Evolutionary conservation across 2,329 filamentous ascomycete genomes (phyloP).

Genomic region (Fusarium equiseti): DNA sequence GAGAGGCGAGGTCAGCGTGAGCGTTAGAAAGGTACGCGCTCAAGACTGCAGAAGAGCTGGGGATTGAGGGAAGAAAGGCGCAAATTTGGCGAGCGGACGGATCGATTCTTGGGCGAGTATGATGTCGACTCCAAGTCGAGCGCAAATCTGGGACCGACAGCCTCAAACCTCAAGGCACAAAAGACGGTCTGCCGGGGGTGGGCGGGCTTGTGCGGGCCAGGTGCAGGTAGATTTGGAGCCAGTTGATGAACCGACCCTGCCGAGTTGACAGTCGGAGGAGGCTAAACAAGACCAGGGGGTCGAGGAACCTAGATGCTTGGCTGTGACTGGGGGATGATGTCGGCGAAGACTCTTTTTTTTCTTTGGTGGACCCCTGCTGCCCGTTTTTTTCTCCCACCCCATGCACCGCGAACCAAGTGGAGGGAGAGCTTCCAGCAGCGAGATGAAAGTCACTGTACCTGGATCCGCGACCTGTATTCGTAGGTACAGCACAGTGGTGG

Average conservation of each 20-base stretch:
- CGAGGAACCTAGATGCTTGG: constrained; percentile 45
- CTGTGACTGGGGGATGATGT: constrained; percentile 44
- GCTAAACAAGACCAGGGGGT: constrained; percentile 48
- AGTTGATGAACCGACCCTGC: constrained; percentile 49
- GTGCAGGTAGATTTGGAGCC: constrained; percentile 42
- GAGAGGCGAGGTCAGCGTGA: constrained; percentile 25
- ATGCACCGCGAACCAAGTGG: constrained; percentile 27
- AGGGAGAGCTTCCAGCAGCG: constrained; percentile 29
- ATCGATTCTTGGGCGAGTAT: constrained; percentile 43
- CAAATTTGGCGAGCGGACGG: constrained; percentile 43
- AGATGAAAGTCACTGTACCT: constrained; percentile 46
- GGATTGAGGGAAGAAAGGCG: constrained; percentile 41
- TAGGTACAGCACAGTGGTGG: not conserved
- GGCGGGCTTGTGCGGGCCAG: constrained; percentile 39
- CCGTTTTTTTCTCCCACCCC: constrained; percentile 46
- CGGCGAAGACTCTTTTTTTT: constrained; percentile 36
- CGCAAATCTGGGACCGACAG: constrained; percentile 40
- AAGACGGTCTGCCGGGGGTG: constrained; percentile 49
- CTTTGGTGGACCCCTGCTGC: constrained; percentile 40
- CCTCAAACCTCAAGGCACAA: constrained; percentile 45
- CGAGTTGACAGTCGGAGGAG: constrained; percentile 48
- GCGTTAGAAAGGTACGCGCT: constrained; percentile 32
- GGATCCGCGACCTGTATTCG: constrained; percentile 35
- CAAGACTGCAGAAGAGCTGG: constrained; percentile 20
- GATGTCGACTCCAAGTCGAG: constrained; percentile 47